Evolutionary conservation across 345 rosid genomes (phyloP), one percentile per base, ranked within the genome.

Genomic region (Barbarea vulgaris): DNA sequence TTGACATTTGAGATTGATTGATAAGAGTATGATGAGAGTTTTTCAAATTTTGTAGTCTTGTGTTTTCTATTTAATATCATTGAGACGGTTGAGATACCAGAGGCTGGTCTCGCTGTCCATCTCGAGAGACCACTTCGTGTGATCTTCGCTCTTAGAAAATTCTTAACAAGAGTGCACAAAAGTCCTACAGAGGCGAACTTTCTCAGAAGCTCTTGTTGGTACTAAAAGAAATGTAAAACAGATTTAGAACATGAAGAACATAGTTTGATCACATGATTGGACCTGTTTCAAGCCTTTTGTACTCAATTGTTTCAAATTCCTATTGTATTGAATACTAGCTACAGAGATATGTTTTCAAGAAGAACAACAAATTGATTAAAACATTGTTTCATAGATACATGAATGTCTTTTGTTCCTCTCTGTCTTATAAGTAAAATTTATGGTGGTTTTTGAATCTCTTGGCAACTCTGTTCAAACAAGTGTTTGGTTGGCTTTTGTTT

Each of bases 101-200:
- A 79, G 51, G 78, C 87, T 28, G 97, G 98, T 25, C 98, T 91
- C 53, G 98, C 94, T n/a, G 91, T 84, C 10, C 97, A 93, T 84
- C 72, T 93, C 65, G 98, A 93, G 85, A 87, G 83, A 73, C 98
- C 97, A 73, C 93, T 91, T 1, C 55, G 69, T 0, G n/a, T 91
- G 48, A 79, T 88, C 24, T 75, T 79, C 31, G 77, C 89, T 28
- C 64, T 93, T 48, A 81, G 96, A 69, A 79, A 79, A 69, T 93
- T 91, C 81, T 42, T 88, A 54, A 77, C 78, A 44, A 75, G 79
- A 59, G 47, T 78, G 39, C 73, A 30, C 51, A 72, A 52, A 66
- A 42, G 41, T 7, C 80, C 75, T 6, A 41, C 54, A 41, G 77
- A 64, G 64, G 58, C 50, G 44, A 50, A 61, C 68, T 70, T 59